These are phyloP conservation scores for Actinidia polygama DNA, from an alignment of 179 eudicot species.

Conservation along the genomic window DNA sequence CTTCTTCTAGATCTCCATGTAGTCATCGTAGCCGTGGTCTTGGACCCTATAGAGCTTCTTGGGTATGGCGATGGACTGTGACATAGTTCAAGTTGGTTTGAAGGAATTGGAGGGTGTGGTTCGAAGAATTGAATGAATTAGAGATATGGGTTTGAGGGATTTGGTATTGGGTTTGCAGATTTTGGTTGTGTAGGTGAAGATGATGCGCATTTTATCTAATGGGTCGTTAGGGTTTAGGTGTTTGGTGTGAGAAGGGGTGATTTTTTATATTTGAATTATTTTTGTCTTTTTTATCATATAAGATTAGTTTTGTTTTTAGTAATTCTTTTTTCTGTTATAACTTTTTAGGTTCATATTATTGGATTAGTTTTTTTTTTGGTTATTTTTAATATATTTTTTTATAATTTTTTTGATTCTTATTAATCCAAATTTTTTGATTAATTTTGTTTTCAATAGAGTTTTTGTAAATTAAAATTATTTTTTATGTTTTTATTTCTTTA, in stretches of 20 bases:
- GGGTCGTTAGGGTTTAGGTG: conserved; percentile 37
- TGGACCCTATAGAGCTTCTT: conserved; percentile 43
- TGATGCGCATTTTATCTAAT: not conserved
- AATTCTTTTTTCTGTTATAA: too few relatives aligned
- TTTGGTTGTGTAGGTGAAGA: conserved; percentile 17
- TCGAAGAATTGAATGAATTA: conserved; percentile 12
- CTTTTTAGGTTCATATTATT: too few relatives aligned
- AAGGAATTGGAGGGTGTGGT: not conserved
- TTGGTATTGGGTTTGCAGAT: conserved; percentile 11
- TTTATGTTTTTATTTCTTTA: too few relatives aligned
- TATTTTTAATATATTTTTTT: too few relatives aligned
- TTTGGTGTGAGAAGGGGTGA: not conserved
- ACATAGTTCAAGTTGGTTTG: conserved; percentile 28
- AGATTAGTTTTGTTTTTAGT: too few relatives aligned
- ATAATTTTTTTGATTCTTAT: too few relatives aligned
- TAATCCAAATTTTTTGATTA: too few relatives aligned
- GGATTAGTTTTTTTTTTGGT: too few relatives aligned
- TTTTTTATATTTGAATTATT: not conserved
- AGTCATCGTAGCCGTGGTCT: conserved; percentile 58
- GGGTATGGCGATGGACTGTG: conserved; percentile 56
- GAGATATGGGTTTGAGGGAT: not conserved
- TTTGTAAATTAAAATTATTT: too few relatives aligned
- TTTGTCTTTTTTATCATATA: too few relatives aligned
- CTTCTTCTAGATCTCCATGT: conserved; percentile 60
- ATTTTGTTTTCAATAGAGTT: too few relatives aligned